Base-by-base conservation (phyloP, 352 stramenopile genomes). In the Phytopythium aichiense region DNA sequence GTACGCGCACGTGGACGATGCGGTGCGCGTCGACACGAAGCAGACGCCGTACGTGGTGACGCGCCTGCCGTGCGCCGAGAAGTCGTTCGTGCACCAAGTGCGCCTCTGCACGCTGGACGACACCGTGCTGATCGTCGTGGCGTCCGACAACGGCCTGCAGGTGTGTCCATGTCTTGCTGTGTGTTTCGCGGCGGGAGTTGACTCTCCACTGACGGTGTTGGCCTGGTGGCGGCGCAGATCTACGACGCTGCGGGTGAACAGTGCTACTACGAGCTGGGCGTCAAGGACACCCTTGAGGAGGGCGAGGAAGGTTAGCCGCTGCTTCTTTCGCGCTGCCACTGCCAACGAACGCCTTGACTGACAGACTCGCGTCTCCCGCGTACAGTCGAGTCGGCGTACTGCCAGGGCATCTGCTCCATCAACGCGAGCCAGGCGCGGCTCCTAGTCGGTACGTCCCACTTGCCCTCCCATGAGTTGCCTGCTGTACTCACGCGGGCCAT, bases 21-120 rank as follows among this genome's bases (percentile, higher is more conserved):
- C 73, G 20, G 68, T 81, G 25, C 72, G 73, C 55, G 70, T 84
- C 46, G 72, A 82, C 49, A 67, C 74, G 13, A 69, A 65, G 23
- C 65, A 81, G 58, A 74, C 67, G 55, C 72, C 78, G 16, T 81
- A 68, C 61, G 50, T 73, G 23, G 71, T 67, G 7, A 68, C 63
- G 38, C 82, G 81, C 30, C 60, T 87, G 37, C 67, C 77, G 40
- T 80, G 72, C 28, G 35, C 63, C 48, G 69, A 84, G 60, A 85
- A 84, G 54, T 82, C 72, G 37, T 67, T 68, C 22, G 69, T 85
- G 28, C 76, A 87, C 66, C 80, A 92, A 79, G 80, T 87, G 46
- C 80, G 79, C 45, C 68, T 92, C 53, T 90, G 78, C 56, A 51
- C 61, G 20, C 59, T 92, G 0, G 72, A 83, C 5, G 61, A 65